A percentile compares a stretch with the other conserved stretches of the same genome.
phyloP scores from a whole-genome alignment of 257 asterid genomes.

The Penstemon newberryi region DNA sequence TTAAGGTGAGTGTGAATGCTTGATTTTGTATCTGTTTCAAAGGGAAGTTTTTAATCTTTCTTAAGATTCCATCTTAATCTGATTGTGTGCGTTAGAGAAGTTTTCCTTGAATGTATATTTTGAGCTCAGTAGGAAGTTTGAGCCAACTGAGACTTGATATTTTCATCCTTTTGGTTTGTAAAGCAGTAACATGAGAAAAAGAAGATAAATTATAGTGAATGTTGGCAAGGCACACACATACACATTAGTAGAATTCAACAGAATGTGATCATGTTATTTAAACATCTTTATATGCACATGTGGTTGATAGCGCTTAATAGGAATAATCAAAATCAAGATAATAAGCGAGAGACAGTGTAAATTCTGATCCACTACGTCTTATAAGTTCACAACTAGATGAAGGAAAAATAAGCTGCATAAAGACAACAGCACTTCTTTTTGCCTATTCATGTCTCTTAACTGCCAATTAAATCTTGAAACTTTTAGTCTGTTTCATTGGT shows the following conservation, averaged over 20 bases:
- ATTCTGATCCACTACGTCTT: background rate
- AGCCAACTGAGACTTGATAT: background rate
- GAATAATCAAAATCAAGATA: background rate
- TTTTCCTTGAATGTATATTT: background rate
- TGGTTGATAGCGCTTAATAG: background rate
- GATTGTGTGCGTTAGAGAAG: background rate
- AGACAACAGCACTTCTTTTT: background rate
- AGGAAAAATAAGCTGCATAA: background rate
- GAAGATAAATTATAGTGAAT: background rate
- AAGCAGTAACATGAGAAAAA: background rate
- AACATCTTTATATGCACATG: background rate
- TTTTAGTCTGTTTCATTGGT: background rate
- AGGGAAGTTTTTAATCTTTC: background rate
- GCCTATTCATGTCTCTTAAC: constrained; percentile 14
- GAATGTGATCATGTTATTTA: background rate
- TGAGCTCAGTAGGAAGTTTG: background rate
- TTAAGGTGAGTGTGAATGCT: constrained; percentile 52
- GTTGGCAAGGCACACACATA: constrained; percentile 1
- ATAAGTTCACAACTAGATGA: background rate
- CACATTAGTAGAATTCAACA: background rate
- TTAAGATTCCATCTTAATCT: background rate
- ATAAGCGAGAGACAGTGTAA: background rate
- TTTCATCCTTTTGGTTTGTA: background rate
- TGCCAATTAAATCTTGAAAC: background rate
- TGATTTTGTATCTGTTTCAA: background rate